These are phyloP conservation scores for Halophytophthora polymorphica DNA, from an alignment of 352 stramenopile genomes.

Conservation along the genomic window DNA sequence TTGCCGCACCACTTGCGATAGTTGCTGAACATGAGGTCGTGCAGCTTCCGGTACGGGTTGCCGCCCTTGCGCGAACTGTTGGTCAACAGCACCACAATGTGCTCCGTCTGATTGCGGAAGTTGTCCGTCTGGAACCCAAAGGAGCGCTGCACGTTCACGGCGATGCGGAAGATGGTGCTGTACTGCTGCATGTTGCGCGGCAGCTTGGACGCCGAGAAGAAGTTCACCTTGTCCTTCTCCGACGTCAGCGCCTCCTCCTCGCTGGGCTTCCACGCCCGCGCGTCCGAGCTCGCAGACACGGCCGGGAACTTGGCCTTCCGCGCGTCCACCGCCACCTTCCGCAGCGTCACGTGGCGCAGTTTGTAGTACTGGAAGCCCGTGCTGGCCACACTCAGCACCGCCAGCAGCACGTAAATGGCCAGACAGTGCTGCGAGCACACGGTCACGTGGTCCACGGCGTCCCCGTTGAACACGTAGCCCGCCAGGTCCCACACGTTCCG, in stretches of 20 bases:
- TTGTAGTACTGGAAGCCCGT: slow-evolving; percentile 50
- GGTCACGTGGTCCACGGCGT: slow-evolving; percentile 32
- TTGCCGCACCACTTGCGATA: slow-evolving; percentile 89
- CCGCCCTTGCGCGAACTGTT: slow-evolving; percentile 85
- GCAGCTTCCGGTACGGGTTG: slow-evolving; percentile 83
- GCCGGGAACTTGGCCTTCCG: slow-evolving; percentile 43
- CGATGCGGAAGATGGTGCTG: slow-evolving; percentile 75
- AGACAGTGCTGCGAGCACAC: slow-evolving; percentile 64
- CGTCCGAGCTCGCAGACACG: slow-evolving; percentile 78
- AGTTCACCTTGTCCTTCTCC: slow-evolving; percentile 66
- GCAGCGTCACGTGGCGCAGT: slow-evolving; percentile 28
- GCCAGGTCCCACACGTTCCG: slow-evolving; percentile 63
- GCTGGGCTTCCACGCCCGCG: slow-evolving; percentile 59
- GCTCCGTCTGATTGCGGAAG: slow-evolving; percentile 96
- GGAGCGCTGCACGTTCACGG: slow-evolving; percentile 81
- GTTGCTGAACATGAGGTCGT: slow-evolving; percentile 84
- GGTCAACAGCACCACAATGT: slow-evolving; percentile 94
- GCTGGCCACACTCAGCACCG: slow-evolving; percentile 31
- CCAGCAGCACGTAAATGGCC: slow-evolving; percentile 58
- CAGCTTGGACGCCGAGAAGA: slow-evolving; percentile 70
- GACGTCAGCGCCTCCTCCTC: slow-evolving; percentile 17
- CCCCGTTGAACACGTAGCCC: slow-evolving; percentile 63
- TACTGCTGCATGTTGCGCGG: slow-evolving; percentile 85
- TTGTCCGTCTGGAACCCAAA: slow-evolving; percentile 85
- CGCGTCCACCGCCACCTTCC: slow-evolving; percentile 21